Evolutionary conservation across 1,139 yeast genomes (phyloP).

Genomic region (Starmera stellimalicola): DNA sequence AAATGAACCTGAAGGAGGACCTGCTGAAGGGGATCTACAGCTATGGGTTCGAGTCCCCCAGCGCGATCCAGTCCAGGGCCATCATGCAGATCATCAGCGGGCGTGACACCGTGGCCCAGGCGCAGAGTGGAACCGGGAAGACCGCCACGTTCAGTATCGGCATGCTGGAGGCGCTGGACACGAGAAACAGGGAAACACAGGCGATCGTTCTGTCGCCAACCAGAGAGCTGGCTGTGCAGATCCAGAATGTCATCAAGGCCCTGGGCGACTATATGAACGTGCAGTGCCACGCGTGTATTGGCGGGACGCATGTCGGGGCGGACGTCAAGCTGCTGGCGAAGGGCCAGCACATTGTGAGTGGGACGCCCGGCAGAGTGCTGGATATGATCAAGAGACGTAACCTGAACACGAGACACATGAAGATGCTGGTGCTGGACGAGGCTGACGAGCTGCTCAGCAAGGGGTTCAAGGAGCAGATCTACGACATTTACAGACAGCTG

Average conservation of each 20-base stretch:
- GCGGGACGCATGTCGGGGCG: conserved; percentile 80
- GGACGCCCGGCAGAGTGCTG: conserved; percentile 91
- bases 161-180: conserved; percentile 72
- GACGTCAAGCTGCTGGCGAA: conserved; percentile 63
- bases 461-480: conserved; percentile 89
- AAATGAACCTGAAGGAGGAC: conserved; percentile 66
- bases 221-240: conserved; percentile 86
- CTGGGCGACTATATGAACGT: conserved; percentile 82
- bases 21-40: conserved; percentile 68
- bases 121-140: conserved; percentile 97
- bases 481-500: conserved; percentile 73
- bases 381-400: conserved; percentile 79
- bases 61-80: conserved; percentile 93
- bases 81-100: conserved; percentile 88
- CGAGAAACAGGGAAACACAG: conserved; percentile 59
- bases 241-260: conserved; percentile 74
- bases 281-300: conserved; percentile 85
- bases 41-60: conserved; percentile 90
- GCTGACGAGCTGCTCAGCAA: conserved; percentile 89
- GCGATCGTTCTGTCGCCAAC: conserved; percentile 93
- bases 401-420: conserved; percentile 58
- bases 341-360: conserved; percentile 91
- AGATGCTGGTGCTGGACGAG: conserved; percentile 83
- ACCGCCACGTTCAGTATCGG: conserved; percentile 96
- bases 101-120: conserved; percentile 91